Conservation (phyloP, 805 yeast species). For the Pichia ethanolica region DNA sequence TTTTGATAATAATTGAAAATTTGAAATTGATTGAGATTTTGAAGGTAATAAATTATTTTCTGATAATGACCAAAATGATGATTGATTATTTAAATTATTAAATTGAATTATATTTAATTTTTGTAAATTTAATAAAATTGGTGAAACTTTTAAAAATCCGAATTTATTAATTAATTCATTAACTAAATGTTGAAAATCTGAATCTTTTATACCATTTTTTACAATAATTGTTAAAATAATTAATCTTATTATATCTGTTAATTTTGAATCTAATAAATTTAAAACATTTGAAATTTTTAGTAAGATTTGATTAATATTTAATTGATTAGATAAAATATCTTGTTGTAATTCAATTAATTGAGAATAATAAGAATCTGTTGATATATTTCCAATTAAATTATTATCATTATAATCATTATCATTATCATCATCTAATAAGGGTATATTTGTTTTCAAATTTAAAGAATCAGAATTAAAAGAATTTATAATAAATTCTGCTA, state of each 20-base stretch:
- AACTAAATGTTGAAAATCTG: constrained; percentile 50
- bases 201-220: constrained; percentile 61
- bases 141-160: constrained; percentile 46
- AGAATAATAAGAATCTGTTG: constrained; percentile 29
- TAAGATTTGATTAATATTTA: constrained; percentile 29
- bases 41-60: neutral
- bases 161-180: constrained; percentile 52
- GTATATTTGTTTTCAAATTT: constrained; percentile 15
- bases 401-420: neutral
- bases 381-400: neutral
- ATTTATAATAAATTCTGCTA: constrained; percentile 60
- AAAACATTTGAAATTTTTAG: constrained; percentile 36
- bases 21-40: constrained; percentile 26
- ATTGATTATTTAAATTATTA: constrained; percentile 10
- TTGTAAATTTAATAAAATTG: constrained; percentile 41
- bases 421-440: constrained; percentile 9
- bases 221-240: constrained; percentile 53
- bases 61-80: constrained; percentile 16
- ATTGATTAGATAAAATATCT: constrained; percentile 51
- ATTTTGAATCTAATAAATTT: constrained; percentile 34
- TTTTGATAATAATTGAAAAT: constrained; percentile 27
- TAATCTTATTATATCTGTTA: constrained; percentile 42
- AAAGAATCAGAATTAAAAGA: constrained; percentile 20
- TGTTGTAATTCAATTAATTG: constrained; percentile 57
- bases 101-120: constrained; percentile 38